phyloP scores from a whole-genome alignment of 2,329 filamentous ascomycete genomes.

The Ophiocordyceps unilateralis region DNA sequence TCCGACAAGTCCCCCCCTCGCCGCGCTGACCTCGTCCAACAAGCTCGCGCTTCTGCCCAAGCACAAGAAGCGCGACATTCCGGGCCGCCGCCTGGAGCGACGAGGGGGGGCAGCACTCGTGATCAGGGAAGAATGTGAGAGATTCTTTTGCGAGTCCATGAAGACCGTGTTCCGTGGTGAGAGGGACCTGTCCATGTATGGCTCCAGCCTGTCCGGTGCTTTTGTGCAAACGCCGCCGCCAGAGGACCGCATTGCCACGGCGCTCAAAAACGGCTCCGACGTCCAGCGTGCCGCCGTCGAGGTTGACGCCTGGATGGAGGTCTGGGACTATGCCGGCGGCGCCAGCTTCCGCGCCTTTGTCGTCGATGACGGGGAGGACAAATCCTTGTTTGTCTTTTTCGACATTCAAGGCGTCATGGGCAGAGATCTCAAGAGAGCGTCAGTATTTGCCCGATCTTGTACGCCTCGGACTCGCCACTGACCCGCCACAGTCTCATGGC shows the following conservation, averaged over 20 bases:
- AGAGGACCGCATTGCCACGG: constrained; percentile 24
- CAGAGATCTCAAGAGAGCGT: constrained; percentile 76
- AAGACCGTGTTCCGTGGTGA: constrained; percentile 90
- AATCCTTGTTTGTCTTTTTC: constrained; percentile 77
- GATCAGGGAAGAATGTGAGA: constrained; percentile 99
- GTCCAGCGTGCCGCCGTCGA: constrained; percentile 13
- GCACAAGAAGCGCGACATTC: constrained; percentile 26
- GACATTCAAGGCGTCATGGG: constrained; percentile 49
- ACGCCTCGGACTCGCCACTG: neutral
- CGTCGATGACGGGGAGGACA: constrained; percentile 50
- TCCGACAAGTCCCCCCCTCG: constrained; percentile 78
- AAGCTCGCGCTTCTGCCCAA: constrained; percentile 48
- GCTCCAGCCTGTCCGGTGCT: constrained; percentile 77
- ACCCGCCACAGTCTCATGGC: constrained; percentile 51
- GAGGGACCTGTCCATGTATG: constrained; percentile 59
- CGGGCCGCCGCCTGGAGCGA: constrained; percentile 28
- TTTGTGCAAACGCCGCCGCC: constrained; percentile 36
- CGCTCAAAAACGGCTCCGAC: constrained; percentile 13
- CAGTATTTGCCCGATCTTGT: constrained; percentile 20
- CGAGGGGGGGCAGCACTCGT: constrained; percentile 87
- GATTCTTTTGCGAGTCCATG: constrained; percentile 97
- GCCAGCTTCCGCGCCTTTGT: constrained; percentile 78
- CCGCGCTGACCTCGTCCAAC: constrained; percentile 51
- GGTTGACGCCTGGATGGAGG: constrained; percentile 52
- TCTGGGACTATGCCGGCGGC: constrained; percentile 75